Evolutionary conservation across 495 filamentous ascomycete genomes (phyloP).

Genomic region (Penicillium simplicissimum): DNA sequence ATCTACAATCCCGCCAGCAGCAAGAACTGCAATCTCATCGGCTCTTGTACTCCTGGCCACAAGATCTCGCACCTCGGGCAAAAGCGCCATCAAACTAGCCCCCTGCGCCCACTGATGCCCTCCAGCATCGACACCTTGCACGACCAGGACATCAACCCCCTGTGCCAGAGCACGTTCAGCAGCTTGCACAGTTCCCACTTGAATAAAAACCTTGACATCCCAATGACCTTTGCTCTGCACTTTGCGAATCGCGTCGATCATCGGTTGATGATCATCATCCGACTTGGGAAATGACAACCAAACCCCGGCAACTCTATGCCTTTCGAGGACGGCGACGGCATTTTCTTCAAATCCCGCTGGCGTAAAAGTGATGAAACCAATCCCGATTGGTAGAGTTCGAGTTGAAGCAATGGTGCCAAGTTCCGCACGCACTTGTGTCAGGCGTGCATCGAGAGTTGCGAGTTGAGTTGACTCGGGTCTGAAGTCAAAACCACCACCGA

Average conservation of each 20-base stretch:
- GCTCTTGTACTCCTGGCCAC: slow-evolving; percentile 27
- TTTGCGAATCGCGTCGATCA: slow-evolving; percentile 38
- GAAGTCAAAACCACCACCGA: slow-evolving; percentile 73
- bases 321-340: slow-evolving; percentile 44
- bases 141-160: slow-evolving; percentile 70
- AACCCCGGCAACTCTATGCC: slow-evolving; percentile 55
- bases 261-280: slow-evolving; percentile 41
- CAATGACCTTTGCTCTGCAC: slow-evolving; percentile 48
- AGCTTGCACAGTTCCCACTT: slow-evolving; percentile 67
- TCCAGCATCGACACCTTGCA: slow-evolving; percentile 68
- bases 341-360: slow-evolving; percentile 24
- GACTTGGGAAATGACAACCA: slow-evolving; percentile 66
- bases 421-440: slow-evolving; percentile 61
- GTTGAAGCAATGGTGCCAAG: slow-evolving; percentile 56
- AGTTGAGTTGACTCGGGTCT: slow-evolving; percentile 64
- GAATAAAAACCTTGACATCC: slow-evolving; percentile 62
- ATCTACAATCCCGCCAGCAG: slow-evolving; percentile 66
- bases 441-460: slow-evolving; percentile 67
- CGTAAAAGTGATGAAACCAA: slow-evolving; percentile 59
- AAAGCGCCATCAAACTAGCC: slow-evolving; percentile 55
- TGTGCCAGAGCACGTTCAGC: slow-evolving; percentile 67
- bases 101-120: slow-evolving; percentile 68
- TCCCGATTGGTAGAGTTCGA: slow-evolving; percentile 57
- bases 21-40: slow-evolving; percentile 54
- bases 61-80: slow-evolving; percentile 65